These are phyloP conservation scores for Xylariaceae sp. DNA, from an alignment of 2,329 filamentous ascomycete genomes.

Conservation along the genomic window DNA sequence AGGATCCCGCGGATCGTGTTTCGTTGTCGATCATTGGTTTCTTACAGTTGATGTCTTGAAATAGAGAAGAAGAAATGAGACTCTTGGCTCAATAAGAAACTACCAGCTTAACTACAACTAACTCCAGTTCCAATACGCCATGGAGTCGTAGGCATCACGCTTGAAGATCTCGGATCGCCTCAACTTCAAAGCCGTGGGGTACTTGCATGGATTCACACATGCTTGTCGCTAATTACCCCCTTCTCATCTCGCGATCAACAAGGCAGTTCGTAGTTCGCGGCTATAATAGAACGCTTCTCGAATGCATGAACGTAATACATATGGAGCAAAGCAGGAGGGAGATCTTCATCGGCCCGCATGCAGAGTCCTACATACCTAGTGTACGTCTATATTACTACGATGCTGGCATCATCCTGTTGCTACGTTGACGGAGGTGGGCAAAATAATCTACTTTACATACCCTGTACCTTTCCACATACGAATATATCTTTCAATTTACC, in stretches of 20 bases:
- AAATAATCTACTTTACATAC: too few species aligned
- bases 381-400: background rate
- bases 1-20: background rate
- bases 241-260: background rate
- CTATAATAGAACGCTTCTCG: background rate
- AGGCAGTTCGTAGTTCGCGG: background rate
- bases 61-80: background rate
- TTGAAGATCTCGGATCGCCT: background rate
- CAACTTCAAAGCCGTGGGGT: too few species aligned
- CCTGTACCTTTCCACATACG: background rate
- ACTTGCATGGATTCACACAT: background rate
- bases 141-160: too few species aligned
- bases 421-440: too few species aligned
- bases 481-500: background rate
- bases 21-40: background rate
- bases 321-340: background rate
- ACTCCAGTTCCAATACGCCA: too few species aligned
- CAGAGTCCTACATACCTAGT: background rate
- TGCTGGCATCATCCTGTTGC: background rate
- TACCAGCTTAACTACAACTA: background rate
- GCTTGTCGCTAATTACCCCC: background rate
- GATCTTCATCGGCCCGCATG: background rate
- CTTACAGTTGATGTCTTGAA: background rate
- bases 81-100: background rate
- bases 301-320: background rate